phyloP scores from a whole-genome alignment of 116 monocot species.

The Zostera marina region DNA sequence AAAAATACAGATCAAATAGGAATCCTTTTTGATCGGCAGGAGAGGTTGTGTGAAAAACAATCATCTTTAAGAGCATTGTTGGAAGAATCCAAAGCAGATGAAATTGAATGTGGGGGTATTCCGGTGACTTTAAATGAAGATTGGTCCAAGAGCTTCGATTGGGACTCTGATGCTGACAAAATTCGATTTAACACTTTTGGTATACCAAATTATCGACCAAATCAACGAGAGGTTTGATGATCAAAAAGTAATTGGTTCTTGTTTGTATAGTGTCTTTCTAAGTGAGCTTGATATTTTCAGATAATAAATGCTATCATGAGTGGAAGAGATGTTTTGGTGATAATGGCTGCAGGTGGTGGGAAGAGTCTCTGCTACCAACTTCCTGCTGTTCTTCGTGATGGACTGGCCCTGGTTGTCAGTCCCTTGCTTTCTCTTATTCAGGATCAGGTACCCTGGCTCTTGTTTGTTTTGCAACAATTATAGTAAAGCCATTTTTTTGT shows the following conservation, averaged over 20 bases:
- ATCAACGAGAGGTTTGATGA: conserved; percentile 53
- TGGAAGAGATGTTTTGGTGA: conserved; percentile 92
- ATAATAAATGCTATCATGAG: conserved; percentile 98
- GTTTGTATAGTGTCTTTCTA: neutral
- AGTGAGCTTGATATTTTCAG: conserved; percentile 18
- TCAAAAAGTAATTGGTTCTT: neutral
- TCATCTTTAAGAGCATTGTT: conserved; percentile 55
- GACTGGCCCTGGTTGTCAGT: conserved; percentile 84
- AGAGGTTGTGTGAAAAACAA: conserved; percentile 52
- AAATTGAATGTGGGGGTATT: conserved; percentile 10
- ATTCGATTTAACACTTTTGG: conserved; percentile 82
- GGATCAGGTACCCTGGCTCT: conserved; percentile 93
- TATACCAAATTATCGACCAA: conserved; percentile 72
- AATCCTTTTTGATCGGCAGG: conserved; percentile 70
- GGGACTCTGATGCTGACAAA: conserved; percentile 80
- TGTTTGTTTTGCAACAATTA: neutral
- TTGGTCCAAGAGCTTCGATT: conserved; percentile 82
- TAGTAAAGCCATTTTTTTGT: neutral
- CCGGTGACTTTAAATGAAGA: conserved; percentile 20
- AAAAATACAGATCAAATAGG: conserved; percentile 58
- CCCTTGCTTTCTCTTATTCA: conserved; percentile 96
- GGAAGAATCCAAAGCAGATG: conserved; percentile 32
- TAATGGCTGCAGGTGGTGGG: conserved; percentile 99
- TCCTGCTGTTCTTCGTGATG: conserved; percentile 77
- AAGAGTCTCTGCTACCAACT: conserved; percentile 99